A percentile compares a stretch with the other conserved stretches of the same genome.
phyloP scores from a whole-genome alignment of 371 early-diverging fungal species.

The Mucor circinelloides region DNA sequence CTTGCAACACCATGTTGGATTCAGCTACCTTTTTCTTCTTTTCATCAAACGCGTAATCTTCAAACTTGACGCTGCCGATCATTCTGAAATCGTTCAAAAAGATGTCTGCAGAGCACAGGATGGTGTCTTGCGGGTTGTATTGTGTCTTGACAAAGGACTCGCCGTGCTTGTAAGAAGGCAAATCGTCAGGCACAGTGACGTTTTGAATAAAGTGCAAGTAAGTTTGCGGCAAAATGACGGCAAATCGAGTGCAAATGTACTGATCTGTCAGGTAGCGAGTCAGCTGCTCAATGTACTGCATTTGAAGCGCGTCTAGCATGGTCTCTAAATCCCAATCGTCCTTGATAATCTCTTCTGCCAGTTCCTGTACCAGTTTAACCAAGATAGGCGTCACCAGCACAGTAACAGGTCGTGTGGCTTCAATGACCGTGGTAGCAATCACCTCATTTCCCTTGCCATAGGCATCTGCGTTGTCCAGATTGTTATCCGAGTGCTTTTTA shows the following conservation, averaged over 20 bases:
- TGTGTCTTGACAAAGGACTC: slow-evolving; percentile 58
- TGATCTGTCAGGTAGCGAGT: slow-evolving; percentile 60
- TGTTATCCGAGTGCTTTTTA: slow-evolving; percentile 8
- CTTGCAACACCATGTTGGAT: slow-evolving; percentile 55
- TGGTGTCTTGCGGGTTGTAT: slow-evolving; percentile 64
- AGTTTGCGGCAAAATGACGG: slow-evolving; percentile 62
- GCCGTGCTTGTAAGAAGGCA: slow-evolving; percentile 56
- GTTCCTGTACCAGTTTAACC: slow-evolving; percentile 73
- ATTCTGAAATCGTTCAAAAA: slow-evolving; percentile 56
- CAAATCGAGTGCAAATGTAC: slow-evolving; percentile 55
- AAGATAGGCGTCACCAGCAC: slow-evolving; percentile 74
- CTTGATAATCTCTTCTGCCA: slow-evolving; percentile 66
- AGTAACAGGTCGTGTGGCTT: slow-evolving; percentile 61
- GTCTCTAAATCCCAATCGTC: slow-evolving; percentile 72
- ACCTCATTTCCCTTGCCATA: slow-evolving; percentile 40
- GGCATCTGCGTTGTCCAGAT: neutral
- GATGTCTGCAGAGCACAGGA: slow-evolving; percentile 73
- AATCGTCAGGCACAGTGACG: slow-evolving; percentile 72
- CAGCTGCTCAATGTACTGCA: slow-evolving; percentile 66
- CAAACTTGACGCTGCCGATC: slow-evolving; percentile 62
- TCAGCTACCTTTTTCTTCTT: slow-evolving; percentile 55
- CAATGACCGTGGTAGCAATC: slow-evolving; percentile 56
- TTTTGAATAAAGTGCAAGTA: slow-evolving; percentile 80
- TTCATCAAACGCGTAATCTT: slow-evolving; percentile 62
- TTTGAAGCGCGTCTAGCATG: slow-evolving; percentile 71